Percentiles rank a stretch among this genome's conserved stretches.
Conservation (phyloP, 2,329 filamentous ascomycete species). For the Scedosporium aurantiacum region DNA sequence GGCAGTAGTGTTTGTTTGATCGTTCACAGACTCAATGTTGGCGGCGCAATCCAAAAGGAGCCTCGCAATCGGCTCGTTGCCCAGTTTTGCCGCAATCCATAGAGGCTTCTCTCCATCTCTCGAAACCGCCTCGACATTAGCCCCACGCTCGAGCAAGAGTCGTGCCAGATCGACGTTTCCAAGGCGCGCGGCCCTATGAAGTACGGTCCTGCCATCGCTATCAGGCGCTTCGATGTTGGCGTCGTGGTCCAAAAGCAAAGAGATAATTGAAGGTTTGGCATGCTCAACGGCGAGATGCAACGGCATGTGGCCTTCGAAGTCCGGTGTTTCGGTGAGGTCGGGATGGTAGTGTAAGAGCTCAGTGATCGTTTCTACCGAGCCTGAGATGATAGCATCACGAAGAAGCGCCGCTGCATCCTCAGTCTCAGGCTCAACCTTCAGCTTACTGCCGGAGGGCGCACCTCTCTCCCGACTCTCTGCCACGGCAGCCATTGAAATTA, state of each 20-base stretch:
- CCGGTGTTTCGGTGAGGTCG: background rate
- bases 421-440: background rate
- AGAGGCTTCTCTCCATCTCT: background rate
- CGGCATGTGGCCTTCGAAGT: background rate
- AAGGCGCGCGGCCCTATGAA: background rate
- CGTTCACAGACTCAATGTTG: background rate
- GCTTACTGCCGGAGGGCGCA: background rate
- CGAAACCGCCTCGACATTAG: background rate
- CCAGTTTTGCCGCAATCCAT: background rate
- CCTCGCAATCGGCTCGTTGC: background rate
- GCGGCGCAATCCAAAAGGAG: background rate
- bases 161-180: background rate
- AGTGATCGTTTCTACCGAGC: background rate
- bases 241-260: background rate
- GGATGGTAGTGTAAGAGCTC: background rate
- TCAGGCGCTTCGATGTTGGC: background rate
- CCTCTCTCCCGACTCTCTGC: background rate
- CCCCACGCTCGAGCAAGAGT: background rate
- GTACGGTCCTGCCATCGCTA: background rate
- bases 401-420: background rate
- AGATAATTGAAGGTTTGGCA: background rate
- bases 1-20: background rate
- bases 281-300: conserved; percentile 4
- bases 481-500: background rate
- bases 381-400: background rate